phyloP scores from a whole-genome alignment of 129 eudicot genomes.

The Lactuca sativa region DNA sequence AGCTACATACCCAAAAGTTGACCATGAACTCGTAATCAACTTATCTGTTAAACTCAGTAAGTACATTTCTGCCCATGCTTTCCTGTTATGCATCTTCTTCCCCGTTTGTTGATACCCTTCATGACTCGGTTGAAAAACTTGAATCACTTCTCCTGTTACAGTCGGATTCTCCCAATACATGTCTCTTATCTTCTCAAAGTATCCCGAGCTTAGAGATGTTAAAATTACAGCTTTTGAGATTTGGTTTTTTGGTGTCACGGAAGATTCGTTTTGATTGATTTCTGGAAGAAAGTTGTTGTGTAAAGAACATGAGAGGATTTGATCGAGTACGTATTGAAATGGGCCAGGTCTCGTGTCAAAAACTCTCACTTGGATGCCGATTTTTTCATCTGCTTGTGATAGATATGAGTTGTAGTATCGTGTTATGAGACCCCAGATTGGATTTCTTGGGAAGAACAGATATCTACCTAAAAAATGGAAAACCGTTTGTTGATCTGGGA shows the following conservation, averaged over 20 bases:
- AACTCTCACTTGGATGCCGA: conserved; percentile 72
- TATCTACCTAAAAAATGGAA: conserved; percentile 73
- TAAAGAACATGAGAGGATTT: conserved; percentile 52
- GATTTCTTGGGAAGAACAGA: conserved; percentile 67
- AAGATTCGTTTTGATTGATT: conserved; percentile 36
- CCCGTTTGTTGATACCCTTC: conserved; percentile 67
- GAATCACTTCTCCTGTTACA: conserved; percentile 46
- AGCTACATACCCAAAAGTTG: conserved; percentile 86
- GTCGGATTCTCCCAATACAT: conserved; percentile 75
- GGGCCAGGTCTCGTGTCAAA: conserved; percentile 53
- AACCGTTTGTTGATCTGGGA: conserved; percentile 66
- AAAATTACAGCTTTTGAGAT: conserved; percentile 60
- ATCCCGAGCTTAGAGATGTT: conserved; percentile 66
- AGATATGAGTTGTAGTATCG: conserved; percentile 66
- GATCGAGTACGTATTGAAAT: conserved; percentile 63
- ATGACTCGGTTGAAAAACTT: conserved; percentile 72
- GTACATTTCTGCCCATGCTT: conserved; percentile 90
- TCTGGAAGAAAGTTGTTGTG: conserved; percentile 58
- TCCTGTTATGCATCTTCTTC: conserved; percentile 58
- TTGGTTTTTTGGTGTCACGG: conserved; percentile 16
- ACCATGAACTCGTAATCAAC: conserved; percentile 78
- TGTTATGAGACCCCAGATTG: conserved; percentile 69
- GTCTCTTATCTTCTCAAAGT: conserved; percentile 55
- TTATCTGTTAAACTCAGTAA: conserved; percentile 62
- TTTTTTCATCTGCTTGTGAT: conserved; percentile 63